Evolutionary conservation across 2,329 filamentous ascomycete species (phyloP), one percentile per base, ranked within the genome.

Genomic region (Xylariaceae sp.): DNA sequence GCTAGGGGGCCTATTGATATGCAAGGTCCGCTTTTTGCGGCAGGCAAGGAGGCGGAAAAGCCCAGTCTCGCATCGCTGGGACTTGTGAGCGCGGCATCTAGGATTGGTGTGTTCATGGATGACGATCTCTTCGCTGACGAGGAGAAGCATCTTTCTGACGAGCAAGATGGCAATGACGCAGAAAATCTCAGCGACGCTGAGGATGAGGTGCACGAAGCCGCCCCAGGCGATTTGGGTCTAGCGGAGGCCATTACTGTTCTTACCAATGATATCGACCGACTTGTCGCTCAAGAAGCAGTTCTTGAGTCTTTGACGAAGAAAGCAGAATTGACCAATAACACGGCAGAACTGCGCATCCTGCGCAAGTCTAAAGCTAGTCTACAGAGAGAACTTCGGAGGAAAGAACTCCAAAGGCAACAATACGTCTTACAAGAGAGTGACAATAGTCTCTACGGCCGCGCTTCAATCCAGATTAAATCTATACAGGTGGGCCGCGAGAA

Each of bases 351-450:
- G 42, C 80, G 93, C 25, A 97, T 98, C 50, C 67, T 98, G 40
- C 83, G 86, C 44, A 98, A 98, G 65, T 96, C 90, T 1, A 95
- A 93, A 65, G 85, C 90, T 23, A 98, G 93, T 65, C 71, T 98
- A 46, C 87, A 95, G 60, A 79, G 93, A 54, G 93, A 98, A 65
- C 90, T 97, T 44, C 81, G 89, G 45, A 83, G 91, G 25, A 98
- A 97, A 64, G 92, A 97, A 66, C 79, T 98, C 60, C 93, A 98
- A 64, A 80, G 91, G 42, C 93, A 95, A 65, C 94, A 98, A 64
- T 98, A 98, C 58, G 88, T 95, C 37, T 83, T 97, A 6, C 93
- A 98, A 67, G 93, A 98, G 67, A 96, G 90, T 61, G 94, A 98
- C 64, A 98, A 95, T 65, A 95, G 90, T 64, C 74, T 98, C 20